Base-by-base conservation (phyloP, 148 eudicot species). In the Chenopodium formosanum region DNA sequence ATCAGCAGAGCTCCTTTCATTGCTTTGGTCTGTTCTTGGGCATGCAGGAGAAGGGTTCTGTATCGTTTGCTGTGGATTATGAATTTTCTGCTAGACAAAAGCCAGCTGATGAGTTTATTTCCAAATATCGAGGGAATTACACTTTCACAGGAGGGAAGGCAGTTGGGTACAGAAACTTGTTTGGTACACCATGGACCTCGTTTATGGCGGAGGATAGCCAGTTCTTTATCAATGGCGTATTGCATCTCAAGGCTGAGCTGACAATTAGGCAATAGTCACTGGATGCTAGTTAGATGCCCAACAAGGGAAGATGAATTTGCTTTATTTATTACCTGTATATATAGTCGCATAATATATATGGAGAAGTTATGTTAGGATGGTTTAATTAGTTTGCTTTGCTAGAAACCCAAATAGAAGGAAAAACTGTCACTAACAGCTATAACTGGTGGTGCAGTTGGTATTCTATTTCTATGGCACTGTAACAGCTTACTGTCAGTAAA, bases 21-120 rank as follows among this genome's bases (percentile, higher is more conserved):
- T 93, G 92, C 73, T 93, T 93, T 60, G 97, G 93, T 75, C 88
- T 93, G 70, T 93, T 93, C 82, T 80, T 92, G 80, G 94, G 97
- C 13, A 92, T 92, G 97, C 92, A 92, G 65, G 92, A 92, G 76
- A 91, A 92, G 81, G 92, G 94, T 1, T 87, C 92, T 1, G 90
- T 84, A 19, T 73, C 87, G 25, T 87, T 91, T 74, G 78, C 89
- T 0, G 92, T 94, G 66, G 92, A 91, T 47, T 90, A 87, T 67
- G 95, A 92, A 58, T 91, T 92, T 75, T 86, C 91, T 3, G 94
- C 85, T 0, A 85, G 94, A 77, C 76, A 84, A 64, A 94, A 88
- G 73, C 87, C 90, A 1, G 25, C 48, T 0, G 91, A 88, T 32
- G 94, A 86, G 34, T 92, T 50, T 65, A 72, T 74, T 11, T 84